Base-by-base conservation (phyloP, 2,329 filamentous ascomycete species). In the Macrophomina phaseolina region DNA sequence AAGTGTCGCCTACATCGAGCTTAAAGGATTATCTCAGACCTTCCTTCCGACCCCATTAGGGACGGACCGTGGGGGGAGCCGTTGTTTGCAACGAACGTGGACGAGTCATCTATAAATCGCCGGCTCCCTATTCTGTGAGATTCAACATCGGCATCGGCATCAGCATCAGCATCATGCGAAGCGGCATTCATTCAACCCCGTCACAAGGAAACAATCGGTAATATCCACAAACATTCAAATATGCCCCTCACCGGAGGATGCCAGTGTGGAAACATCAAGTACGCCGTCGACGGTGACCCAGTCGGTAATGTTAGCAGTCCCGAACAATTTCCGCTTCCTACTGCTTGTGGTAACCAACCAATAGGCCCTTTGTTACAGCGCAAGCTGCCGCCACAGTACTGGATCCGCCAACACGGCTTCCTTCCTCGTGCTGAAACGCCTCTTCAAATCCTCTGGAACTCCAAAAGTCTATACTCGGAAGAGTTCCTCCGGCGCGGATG, bases 201-300 rank as follows among this genome's bases (percentile, higher is more conserved):
- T 38, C 36, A 3, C 36, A 38, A 23, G 1, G 23, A 23, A 38
- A 38, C 36, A 0, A 49, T 0, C 46, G 2, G 16, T 18, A 49
- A 1, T 5, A 49, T 23, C 14, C n/a, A 49, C 5, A 38, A 7
- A 38, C 23, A 23, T 8, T 14, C 32, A 61, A 73, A 56, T 60
- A 78, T 78, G 76, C 69, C 75, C 70, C 11, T n/a, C 49, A 68
- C 73, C 63, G 83, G 83, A 78, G 78, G 81, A 69, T 86, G 84
- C 73, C 75, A 82, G 66, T 86, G 84, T 75, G 83, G 81, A 45
- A 82, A 82, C 28, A 74, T 85, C 69, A 79, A 80, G 60, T 80
- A 85, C 70, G 77, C 78, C 63, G 80, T 80, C 64, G 79, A 77
- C 45, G 83, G 84, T 63, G 81, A 86, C 46, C 78, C 81, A 1